Percentiles rank a stretch among this genome's conserved stretches.
Evolutionary conservation across 768 basidiomycete species (phyloP).

Genomic region (Mycena epipterygia): DNA sequence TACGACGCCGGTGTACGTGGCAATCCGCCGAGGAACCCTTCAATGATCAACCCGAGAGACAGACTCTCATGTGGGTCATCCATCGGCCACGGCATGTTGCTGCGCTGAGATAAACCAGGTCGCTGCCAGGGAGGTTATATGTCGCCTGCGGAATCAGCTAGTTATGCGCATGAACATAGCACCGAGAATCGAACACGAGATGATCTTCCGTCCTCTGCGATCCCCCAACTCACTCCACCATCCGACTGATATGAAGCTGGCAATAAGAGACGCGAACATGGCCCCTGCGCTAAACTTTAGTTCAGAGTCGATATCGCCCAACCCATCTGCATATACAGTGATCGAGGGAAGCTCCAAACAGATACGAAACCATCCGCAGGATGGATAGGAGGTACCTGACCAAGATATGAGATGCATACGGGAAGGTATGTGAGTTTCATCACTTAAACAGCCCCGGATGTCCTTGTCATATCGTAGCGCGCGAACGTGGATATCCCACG

Average conservation of each 20-base stretch:
- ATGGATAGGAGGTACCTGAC: too few relatives aligned
- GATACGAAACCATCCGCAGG: conserved; percentile 11
- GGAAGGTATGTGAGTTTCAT: too few relatives aligned
- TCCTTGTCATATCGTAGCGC: too few relatives aligned
- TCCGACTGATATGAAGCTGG: conserved; percentile 29
- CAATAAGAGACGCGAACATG: conserved; percentile 22
- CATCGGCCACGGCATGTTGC: neutral
- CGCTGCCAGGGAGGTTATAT: neutral
- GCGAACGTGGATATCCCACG: too few relatives aligned
- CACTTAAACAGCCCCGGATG: too few relatives aligned
- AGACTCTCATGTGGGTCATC: conserved; percentile 12
- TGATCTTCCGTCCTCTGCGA: conserved; percentile 3
- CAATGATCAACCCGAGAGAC: conserved; percentile 24
- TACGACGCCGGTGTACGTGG: conserved; percentile 13
- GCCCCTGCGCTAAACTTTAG: conserved; percentile 8
- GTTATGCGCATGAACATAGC: conserved; percentile 13
- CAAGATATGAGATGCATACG: too few relatives aligned
- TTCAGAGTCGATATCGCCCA: neutral
- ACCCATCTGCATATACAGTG: conserved; percentile 24
- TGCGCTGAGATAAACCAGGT: conserved; percentile 23
- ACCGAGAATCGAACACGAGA: conserved; percentile 11
- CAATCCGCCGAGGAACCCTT: conserved; percentile 29
- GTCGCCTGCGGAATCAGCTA: neutral
- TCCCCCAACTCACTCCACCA: conserved; percentile 27
- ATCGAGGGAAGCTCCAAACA: conserved; percentile 22